phyloP scores from a whole-genome alignment of 2,329 filamentous ascomycete species.

The Sporothrix inflata region DNA sequence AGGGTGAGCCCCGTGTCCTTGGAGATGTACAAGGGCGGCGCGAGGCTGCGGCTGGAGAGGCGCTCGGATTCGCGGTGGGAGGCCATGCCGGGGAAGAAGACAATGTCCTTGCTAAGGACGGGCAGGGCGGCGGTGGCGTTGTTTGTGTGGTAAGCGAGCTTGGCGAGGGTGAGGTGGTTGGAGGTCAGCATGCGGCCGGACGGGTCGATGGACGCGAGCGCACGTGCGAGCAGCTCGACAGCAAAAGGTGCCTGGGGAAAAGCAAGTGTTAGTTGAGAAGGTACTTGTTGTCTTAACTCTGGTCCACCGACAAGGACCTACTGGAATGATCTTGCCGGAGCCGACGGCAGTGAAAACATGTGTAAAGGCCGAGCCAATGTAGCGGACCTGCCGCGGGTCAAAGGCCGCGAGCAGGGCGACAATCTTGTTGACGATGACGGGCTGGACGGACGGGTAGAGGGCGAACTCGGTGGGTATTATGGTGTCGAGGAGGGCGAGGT shows the following conservation, averaged over 20 bases:
- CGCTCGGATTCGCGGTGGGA: constrained; percentile 35
- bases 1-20: constrained; percentile 60
- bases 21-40: constrained; percentile 62
- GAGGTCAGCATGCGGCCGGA: constrained; percentile 44
- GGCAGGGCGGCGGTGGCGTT: constrained; percentile 58
- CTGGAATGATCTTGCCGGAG: constrained; percentile 47
- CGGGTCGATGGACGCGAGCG: constrained; percentile 69
- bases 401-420: constrained; percentile 53
- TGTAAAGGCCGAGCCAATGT: constrained; percentile 50
- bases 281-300: no score
- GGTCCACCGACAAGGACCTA: no score
- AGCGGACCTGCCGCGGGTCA: constrained; percentile 57
- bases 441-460: constrained; percentile 40
- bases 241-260: constrained; percentile 53
- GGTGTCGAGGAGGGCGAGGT: constrained; percentile 52
- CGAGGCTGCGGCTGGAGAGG: constrained; percentile 52
- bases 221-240: constrained; percentile 51
- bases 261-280: no score
- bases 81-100: constrained; percentile 62
- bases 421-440: constrained; percentile 47
- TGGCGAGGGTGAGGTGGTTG: constrained; percentile 35
- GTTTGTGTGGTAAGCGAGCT: constrained; percentile 57
- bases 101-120: constrained; percentile 66
- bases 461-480: constrained; percentile 39
- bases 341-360: constrained; percentile 49